Evolutionary conservation across 163 green algal genomes (phyloP), one percentile per base, ranked within the genome.

Genomic region (Chlorella variabilis): DNA sequence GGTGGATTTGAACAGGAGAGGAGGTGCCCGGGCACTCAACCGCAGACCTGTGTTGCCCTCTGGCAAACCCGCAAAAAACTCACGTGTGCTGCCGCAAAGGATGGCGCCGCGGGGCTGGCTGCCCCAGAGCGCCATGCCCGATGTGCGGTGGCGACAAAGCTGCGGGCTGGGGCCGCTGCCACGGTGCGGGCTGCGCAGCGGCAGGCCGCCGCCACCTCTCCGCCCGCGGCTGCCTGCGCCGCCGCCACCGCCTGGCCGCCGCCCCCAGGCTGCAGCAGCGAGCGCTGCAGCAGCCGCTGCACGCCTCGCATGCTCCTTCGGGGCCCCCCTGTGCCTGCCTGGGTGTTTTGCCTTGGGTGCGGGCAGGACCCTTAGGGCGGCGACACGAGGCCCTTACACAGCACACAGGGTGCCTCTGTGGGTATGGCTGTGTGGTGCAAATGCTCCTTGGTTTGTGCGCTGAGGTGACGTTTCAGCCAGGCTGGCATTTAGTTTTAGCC

Each of bases 261-360:
- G 56, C 36, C 54, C 15, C 73, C 73, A 29, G 5, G 3, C 75
- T 81, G 45, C 45, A 15, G 75, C 75, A 81, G 75, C n/a, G 9
- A 23, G 29, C 75, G 75, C 75, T 73, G 75, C 75, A 73, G 41
- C 29, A 81, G 75, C 18, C 75, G 75, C 75, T 71, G 59, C 41
- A 45, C 42, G 62, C 75, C 75, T 18, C 75, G 58, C 75, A 81
- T 81, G 68, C 59, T 67, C 4, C 51, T 62, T n/a, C n/a, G 51
- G 15, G 7, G 18, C 9, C 15, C 15, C 20, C 21, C 7, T 62
- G 13, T n/a, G 20, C 15, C 9, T 29, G 20, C 20, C 51, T n/a
- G 4, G 38, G 38, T 70, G 62, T 1, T 70, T 56, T 21, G 13
- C 41, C 18, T 67, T 67, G 59, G 59, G 38, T 67, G 23, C 23